Conservation (phyloP, 352 stramenopile species). For the Phytophthora foliorum region DNA sequence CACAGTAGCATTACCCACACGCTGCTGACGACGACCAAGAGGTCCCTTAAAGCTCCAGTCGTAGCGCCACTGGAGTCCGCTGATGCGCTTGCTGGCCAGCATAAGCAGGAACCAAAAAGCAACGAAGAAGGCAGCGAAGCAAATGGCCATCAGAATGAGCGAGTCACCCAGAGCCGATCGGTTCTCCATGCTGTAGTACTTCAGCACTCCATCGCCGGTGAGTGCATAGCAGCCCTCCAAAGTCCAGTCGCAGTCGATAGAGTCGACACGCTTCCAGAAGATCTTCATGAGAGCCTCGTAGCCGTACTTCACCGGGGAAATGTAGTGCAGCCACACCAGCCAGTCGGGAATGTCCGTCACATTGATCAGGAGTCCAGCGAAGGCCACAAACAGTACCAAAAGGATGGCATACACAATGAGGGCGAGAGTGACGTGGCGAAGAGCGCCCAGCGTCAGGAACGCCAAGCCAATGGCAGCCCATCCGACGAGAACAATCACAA, state of each 20-base stretch:
- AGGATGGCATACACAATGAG: slow-evolving; percentile 45
- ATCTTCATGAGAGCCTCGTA: slow-evolving; percentile 60
- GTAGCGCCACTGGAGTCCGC: slow-evolving; percentile 41
- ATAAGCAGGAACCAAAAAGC: slow-evolving; percentile 43
- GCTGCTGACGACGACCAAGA: slow-evolving; percentile 23
- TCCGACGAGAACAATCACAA: slow-evolving; percentile 51
- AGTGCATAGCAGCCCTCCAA: slow-evolving; percentile 44
- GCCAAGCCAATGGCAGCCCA: slow-evolving; percentile 44
- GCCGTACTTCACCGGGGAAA: slow-evolving; percentile 67
- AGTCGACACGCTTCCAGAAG: slow-evolving; percentile 54
- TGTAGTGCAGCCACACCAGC: slow-evolving; percentile 68
- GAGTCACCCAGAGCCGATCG: slow-evolving; percentile 46
- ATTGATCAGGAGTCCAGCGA: slow-evolving; percentile 59
- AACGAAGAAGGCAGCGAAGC: slow-evolving; percentile 44
- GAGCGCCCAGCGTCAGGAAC: slow-evolving; percentile 45
- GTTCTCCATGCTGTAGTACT: slow-evolving; percentile 56
- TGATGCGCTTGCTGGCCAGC: slow-evolving; percentile 35
- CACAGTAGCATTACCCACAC: slow-evolving; percentile 1
- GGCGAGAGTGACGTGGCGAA: slow-evolving; percentile 41
- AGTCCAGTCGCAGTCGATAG: slow-evolving; percentile 44
- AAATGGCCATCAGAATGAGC: slow-evolving; percentile 51
- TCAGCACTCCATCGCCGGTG: slow-evolving; percentile 50
- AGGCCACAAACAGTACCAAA: slow-evolving; percentile 48
- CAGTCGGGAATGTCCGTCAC: slow-evolving; percentile 54
- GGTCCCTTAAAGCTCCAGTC: slow-evolving; percentile 34